These are phyloP conservation scores for Calonectria crousiana DNA, from an alignment of 2,329 filamentous ascomycete genomes.

Conservation along the genomic window DNA sequence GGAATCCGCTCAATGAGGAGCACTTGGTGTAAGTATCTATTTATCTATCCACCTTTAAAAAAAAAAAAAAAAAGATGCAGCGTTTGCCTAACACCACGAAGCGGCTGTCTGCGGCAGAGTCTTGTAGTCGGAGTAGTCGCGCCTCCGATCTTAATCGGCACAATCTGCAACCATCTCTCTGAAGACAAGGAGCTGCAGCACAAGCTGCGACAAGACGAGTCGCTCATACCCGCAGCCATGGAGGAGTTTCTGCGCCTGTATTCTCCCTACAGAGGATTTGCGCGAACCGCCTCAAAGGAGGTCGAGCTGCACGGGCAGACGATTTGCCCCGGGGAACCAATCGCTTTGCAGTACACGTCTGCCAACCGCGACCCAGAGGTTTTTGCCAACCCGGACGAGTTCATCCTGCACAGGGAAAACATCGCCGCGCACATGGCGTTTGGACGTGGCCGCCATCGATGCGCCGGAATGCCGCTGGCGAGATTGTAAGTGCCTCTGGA, in stretches of 20 bases:
- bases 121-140: background rate
- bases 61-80: background rate
- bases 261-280: conserved; percentile 1
- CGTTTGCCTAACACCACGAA: background rate
- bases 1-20: background rate
- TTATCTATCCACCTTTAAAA: no score
- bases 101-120: background rate
- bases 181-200: background rate
- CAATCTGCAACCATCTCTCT: background rate
- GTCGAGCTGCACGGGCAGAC: background rate
- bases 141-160: background rate
- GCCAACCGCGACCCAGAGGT: conserved; percentile 1
- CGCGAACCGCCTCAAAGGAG: background rate
- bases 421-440: background rate
- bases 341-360: background rate
- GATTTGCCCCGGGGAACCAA: background rate
- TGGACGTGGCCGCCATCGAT: background rate
- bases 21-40: background rate
- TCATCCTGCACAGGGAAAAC: background rate
- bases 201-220: background rate
- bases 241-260: background rate
- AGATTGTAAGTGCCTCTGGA: background rate
- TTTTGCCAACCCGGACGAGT: background rate
- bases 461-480: background rate
- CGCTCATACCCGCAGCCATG: background rate